A percentile compares a stretch with the other conserved stretches of the same genome.
Conservation (phyloP, 768 basidiomycete genomes). For the Phanerochaete sordida region DNA sequence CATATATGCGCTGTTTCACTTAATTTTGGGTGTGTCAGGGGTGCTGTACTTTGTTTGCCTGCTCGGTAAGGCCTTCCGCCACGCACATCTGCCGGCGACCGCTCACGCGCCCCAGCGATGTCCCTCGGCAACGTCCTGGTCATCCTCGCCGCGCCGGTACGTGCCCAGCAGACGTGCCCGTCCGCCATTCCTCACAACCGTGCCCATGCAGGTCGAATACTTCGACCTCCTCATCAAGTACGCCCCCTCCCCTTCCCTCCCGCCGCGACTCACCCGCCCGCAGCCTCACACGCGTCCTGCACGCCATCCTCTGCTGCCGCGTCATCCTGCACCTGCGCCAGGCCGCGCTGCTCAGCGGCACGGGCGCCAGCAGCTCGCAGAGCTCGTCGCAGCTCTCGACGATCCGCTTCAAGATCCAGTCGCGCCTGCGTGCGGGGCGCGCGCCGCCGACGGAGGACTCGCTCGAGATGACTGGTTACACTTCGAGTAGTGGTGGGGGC, state of each 20-base stretch:
- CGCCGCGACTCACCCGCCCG: not conserved
- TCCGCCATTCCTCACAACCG: not conserved
- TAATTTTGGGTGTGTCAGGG: not conserved
- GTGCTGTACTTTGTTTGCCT: not conserved
- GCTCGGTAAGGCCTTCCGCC: not conserved
- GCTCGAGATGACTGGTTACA: not conserved
- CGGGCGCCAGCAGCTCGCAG: not conserved
- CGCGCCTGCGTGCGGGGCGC: not conserved
- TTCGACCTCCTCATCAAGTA: not conserved
- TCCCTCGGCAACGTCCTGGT: constrained; percentile 12
- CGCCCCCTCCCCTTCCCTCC: not conserved
- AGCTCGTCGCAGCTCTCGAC: not conserved
- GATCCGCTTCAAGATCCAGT: not conserved
- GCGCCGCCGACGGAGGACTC: not conserved
- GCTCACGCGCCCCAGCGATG: constrained; percentile 1
- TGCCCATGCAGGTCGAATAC: constrained; percentile 1
- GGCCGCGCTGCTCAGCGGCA: not conserved
- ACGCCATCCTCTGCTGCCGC: constrained; percentile 13
- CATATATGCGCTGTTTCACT: not conserved
- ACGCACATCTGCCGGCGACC: not conserved
- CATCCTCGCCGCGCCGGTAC: constrained; percentile 6
- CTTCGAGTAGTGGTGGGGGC: no score
- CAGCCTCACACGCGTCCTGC: constrained; percentile 11
- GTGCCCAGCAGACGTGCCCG: not conserved
- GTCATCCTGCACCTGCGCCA: constrained; percentile 14